Evolutionary conservation across 2,329 filamentous ascomycete genomes (phyloP).

Genomic region (Diaporthe batatas): DNA sequence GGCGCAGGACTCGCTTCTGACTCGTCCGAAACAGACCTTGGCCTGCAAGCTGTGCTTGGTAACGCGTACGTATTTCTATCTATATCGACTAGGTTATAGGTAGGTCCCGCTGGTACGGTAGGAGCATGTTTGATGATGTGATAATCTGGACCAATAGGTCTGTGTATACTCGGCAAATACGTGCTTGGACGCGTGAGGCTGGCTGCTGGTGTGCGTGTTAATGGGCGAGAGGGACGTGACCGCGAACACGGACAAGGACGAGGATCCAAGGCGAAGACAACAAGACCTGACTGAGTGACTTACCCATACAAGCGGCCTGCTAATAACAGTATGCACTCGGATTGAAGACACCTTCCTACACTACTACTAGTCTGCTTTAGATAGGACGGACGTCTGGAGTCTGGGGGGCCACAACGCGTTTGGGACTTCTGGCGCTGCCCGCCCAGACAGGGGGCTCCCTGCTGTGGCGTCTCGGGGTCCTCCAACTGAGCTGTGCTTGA

Average conservation of each 20-base stretch:
- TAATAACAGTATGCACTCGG: conserved; percentile 2
- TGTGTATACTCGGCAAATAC: neutral
- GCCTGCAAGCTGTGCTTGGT: conserved; percentile 20
- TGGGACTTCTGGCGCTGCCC: conserved; percentile 1
- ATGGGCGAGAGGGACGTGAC: neutral
- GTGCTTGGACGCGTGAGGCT: neutral
- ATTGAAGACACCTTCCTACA: conserved; percentile 33
- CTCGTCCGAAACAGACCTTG: conserved; percentile 30
- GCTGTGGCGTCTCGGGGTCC: neutral
- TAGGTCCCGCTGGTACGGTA: conserved; percentile 7
- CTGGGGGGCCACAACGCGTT: conserved; percentile 31
- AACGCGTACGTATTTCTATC: neutral
- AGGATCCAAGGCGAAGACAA: neutral
- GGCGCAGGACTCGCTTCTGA: conserved; percentile 32
- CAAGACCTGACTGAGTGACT: neutral
- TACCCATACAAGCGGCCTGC: neutral
- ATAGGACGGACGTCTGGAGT: conserved; percentile 24
- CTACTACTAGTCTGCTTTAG: conserved; percentile 24
- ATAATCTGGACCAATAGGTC: neutral
- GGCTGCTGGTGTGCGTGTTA: neutral
- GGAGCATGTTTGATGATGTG: conserved; percentile 4
- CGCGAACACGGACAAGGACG: neutral
- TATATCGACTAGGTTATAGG: neutral
- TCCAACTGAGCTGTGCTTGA: conserved; percentile 11
- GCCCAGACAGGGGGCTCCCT: conserved; percentile 10